Evolutionary conservation across 768 basidiomycete genomes (phyloP), one percentile per base, ranked within the genome.

Genomic region (Calocybe cyanea): DNA sequence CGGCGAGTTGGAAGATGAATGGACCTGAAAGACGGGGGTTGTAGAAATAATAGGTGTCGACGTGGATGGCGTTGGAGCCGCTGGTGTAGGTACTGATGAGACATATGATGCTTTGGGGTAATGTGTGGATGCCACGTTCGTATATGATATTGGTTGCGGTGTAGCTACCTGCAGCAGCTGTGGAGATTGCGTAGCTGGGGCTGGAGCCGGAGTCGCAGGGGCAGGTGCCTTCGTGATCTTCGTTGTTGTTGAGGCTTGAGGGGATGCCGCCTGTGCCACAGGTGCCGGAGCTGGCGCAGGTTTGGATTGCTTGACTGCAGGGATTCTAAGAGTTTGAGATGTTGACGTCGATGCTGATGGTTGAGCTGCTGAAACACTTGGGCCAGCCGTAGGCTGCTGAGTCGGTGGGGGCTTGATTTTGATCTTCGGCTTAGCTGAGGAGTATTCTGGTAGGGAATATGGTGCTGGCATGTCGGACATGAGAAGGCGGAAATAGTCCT

Each of bases 391-490:
- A 9, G 67, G 51, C 34, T 28, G 25, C 6, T 69, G 66, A 8
- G 68, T 56, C n/a, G 68, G 53, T 15, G 63, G 53, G n/a, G 83
- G 78, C 33, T 79, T 87, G 32, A 91, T 75, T 61, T 80, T 89
- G 46, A 92, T 85, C 66, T 84, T 92, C 13, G 74, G 73, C 33
- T 63, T 54, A 5, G 78, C 67, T 3, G 75, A 63, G 20, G 76
- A 50, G 54, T 89, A 87, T 49, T 81, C 76, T 10, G 81, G 67
- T 37, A 90, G 71, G n/a, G 80, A 50, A 57, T 75, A 75, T 1
- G 83, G 84, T 1, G 78, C 53, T 1, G 89, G 88, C 14, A 92
- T 70, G 59, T 90, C 88, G 7, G 87, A 72, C 84, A 91, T 84
- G 13, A 91, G 63, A 52, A 79, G 73, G 19, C 80, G 78, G 60